Base-by-base conservation (phyloP, 148 eudicot species). In the Chenopodium album region DNA sequence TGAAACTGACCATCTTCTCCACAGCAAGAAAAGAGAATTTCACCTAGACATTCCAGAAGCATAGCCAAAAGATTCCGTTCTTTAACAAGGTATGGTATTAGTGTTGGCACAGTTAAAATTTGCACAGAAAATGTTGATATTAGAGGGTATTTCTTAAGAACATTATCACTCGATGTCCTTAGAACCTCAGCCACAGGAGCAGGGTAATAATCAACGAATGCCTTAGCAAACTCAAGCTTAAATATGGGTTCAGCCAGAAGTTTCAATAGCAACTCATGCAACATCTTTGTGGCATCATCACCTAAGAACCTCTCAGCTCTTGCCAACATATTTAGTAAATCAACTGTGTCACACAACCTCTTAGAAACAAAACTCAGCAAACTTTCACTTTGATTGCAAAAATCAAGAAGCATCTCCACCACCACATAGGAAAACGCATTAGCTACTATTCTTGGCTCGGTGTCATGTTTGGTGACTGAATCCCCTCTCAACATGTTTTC, bases 31-130 rank as follows among this genome's bases (percentile, higher is more conserved):
- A 77, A 76, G 54, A 96, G 85, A 71, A 94, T 89, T 56, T 85
- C 85, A 56, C 81, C 95, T 73, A 96, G 84, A 81, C 98, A 96
- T 44, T 89, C 90, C 82, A 96, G 79, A 75, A 96, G 89, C 80
- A 88, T 76, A 69, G 83, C 89, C 85, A 96, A 80, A 17, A 96
- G 92, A 87, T 92, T 82, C 78, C 83, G 85, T 85, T 96, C 99
- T 89, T 90, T 93, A 32, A 96, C 95, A 80, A 96, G 98, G 67
- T 88, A 88, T 65, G 93, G 97, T 65, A 97, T 92, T 37, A 96
- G 85, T 63, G 97, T 94, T 11, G 99, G 98, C 81, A 96, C 99
- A 1, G 99, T 96, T 71, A 96, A 87, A 78, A 96, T 94, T 88
- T 96, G 99, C 72, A 96, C 99, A 71, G 95, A 86, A 78, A 96